Evolutionary conservation across 2,329 filamentous ascomycete species (phyloP).

Genomic region (Harringtonia lauricola): DNA sequence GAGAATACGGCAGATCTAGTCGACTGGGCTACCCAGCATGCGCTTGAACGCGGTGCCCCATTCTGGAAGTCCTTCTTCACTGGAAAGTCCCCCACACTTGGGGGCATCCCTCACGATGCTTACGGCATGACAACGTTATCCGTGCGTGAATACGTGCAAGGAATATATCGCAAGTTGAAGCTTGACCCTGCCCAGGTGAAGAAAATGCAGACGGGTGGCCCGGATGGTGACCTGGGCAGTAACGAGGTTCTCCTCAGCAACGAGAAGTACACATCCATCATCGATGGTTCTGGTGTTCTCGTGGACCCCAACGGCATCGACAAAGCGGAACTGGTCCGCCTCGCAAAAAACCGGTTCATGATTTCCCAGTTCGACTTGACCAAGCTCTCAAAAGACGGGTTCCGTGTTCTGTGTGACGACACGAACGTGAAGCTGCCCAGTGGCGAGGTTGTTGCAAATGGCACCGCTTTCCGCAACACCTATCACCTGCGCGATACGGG

Average conservation of each 20-base stretch:
- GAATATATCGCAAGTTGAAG: slow-evolving; percentile 92
- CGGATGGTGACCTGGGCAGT: slow-evolving; percentile 90
- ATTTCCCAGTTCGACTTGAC: slow-evolving; percentile 74
- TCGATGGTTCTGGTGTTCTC: slow-evolving; percentile 93
- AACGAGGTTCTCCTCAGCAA: slow-evolving; percentile 96
- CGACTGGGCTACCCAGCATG: slow-evolving; percentile 97
- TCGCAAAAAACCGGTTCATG: slow-evolving; percentile 83
- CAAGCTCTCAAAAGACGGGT: slow-evolving; percentile 81
- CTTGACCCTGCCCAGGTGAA: slow-evolving; percentile 74
- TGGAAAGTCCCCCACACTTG: slow-evolving; percentile 90
- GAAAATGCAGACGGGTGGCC: slow-evolving; percentile 96
- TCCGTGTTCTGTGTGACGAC: slow-evolving; percentile 87
- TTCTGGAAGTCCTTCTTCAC: slow-evolving; percentile 99
- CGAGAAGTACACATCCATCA: slow-evolving; percentile 89
- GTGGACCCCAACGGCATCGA: slow-evolving; percentile 87
- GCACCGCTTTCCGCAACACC: slow-evolving; percentile 92
- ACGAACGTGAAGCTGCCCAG: slow-evolving; percentile 76
- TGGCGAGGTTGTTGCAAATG: slow-evolving; percentile 81
- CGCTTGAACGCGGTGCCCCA: slow-evolving; percentile 71
- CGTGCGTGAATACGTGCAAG: slow-evolving; percentile 89
- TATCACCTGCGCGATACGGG: slow-evolving; percentile 79
- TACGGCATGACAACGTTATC: slow-evolving; percentile 98
- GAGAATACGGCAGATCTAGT: slow-evolving; percentile 98
- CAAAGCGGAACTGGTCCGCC: slow-evolving; percentile 67
- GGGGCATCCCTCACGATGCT: slow-evolving; percentile 88